Base-by-base conservation (phyloP, 345 rosid genomes). In the Pistacia integerrima region DNA sequence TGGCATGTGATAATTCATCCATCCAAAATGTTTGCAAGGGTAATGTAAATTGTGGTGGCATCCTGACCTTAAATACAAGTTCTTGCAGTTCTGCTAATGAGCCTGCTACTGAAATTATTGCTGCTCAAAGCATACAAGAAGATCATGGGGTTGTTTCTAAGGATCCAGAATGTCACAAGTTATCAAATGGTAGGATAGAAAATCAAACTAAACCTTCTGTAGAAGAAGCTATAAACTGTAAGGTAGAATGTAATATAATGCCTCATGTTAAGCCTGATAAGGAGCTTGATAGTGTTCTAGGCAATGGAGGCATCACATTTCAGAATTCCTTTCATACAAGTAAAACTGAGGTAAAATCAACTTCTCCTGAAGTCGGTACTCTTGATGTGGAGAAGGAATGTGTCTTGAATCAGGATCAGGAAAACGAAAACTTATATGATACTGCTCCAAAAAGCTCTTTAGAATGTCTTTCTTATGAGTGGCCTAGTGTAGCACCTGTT, bases 401-500 rank as follows among this genome's bases (percentile, higher is more conserved):
- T 65, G 60, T 70, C 17, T 14, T 77, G 81, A 79, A 77, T 77
- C 82, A 66, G 73, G 83, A 82, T 77, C 79, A 74, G 73, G 78
- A 71, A 75, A 84, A 76, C 75, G 80, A 77, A 81, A 85, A 79
- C 65, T 74, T 75, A 36, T 82, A 64, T 70, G 77, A 71, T 67
- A 56, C 78, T 80, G 81, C 81, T 30, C 76, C 85, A 18, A 66
- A 85, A 69, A 82, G 82, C 75, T 74, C 87, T 81, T 85, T 84
- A 54, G 96, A 85, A 59, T 89, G 76, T 80, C 78, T 83, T 82
- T 93, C 98, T 65, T 91, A 89, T 64, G 99, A 93, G 87, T 90
- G 99, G 96, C 98, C 97, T 79, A 89, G 86, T 76, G 82, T 86
- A 68, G 86, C 90, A 78, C 91, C 92, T 46, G 74, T 90, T 82